These are phyloP conservation scores for Platanus orientalis DNA, from an alignment of 164 flowering plant species.

Conservation along the genomic window DNA sequence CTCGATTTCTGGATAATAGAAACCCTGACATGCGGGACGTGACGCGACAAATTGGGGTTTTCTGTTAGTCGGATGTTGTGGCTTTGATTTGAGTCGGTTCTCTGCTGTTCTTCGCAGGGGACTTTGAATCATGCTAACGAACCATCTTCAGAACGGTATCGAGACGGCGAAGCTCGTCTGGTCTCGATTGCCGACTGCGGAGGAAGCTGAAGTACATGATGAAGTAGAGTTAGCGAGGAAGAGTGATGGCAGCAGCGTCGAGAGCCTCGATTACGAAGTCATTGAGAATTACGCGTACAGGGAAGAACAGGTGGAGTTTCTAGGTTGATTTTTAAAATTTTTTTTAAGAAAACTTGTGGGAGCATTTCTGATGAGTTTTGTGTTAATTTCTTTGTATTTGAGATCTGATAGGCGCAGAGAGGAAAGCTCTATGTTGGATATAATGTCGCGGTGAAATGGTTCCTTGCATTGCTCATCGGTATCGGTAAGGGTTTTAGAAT, in stretches of 20 bases:
- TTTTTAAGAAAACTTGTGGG: neutral
- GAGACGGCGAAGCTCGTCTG: constrained; percentile 76
- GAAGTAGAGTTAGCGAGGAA: constrained; percentile 30
- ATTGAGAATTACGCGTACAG: constrained; percentile 86
- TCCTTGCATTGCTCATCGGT: constrained; percentile 76
- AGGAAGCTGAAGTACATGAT: constrained; percentile 43
- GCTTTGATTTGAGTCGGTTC: neutral
- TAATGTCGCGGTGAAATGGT: constrained; percentile 74
- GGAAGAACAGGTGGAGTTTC: constrained; percentile 70
- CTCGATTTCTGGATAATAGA: neutral
- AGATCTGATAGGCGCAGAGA: constrained; percentile 54
- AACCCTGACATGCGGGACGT: neutral
- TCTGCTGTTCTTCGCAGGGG: neutral
- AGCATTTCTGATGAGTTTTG: constrained; percentile 1
- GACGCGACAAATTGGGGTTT: neutral
- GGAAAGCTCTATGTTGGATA: constrained; percentile 64
- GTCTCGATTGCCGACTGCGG: constrained; percentile 75
- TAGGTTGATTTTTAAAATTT: neutral
- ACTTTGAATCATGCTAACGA: constrained; percentile 41
- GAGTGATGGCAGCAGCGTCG: constrained; percentile 38
- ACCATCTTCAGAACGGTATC: constrained; percentile 70
- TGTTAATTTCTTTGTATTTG: neutral
- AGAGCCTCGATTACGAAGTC: constrained; percentile 95
- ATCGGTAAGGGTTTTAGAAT: constrained; percentile 55
- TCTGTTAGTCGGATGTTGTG: neutral